Evolutionary conservation across 106 monocot genomes (phyloP).

Genomic region (Dioscorea alata): DNA sequence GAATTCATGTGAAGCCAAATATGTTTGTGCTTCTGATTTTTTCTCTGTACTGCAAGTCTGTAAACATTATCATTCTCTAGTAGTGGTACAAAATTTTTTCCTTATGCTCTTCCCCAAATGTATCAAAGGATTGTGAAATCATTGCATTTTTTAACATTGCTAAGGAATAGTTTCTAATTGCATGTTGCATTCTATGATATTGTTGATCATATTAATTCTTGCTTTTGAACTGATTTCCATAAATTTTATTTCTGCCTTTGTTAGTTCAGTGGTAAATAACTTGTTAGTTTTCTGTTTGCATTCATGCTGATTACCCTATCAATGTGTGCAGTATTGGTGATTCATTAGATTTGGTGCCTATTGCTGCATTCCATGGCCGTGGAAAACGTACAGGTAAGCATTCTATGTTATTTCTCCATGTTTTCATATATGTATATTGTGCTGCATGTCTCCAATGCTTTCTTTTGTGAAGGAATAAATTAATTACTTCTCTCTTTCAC

Average conservation of each 20-base stretch:
- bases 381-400: conserved; percentile 84
- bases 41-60: too few species aligned
- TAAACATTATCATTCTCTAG: too few species aligned
- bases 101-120: too few species aligned
- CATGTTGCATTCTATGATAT: too few species aligned
- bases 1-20: too few species aligned
- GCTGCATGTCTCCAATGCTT: not conserved
- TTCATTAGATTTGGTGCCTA: conserved; percentile 95
- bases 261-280: not conserved
- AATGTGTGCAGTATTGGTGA: conserved; percentile 69
- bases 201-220: not conserved
- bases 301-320: not conserved
- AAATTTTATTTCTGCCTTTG: not conserved
- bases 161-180: too few species aligned
- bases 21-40: too few species aligned
- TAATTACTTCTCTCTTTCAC: conserved; percentile 3
- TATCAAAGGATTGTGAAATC: too few species aligned
- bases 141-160: too few species aligned
- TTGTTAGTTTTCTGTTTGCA: not conserved
- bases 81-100: too few species aligned
- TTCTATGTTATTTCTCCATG: not conserved
- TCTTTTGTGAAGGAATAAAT: not conserved
- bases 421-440: not conserved
- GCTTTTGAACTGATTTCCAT: not conserved
- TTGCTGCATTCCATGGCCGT: conserved; percentile 96